Evolutionary conservation across 495 filamentous ascomycete species (phyloP), one percentile per base, ranked within the genome.

Genomic region (Tetracladium setigerum): DNA sequence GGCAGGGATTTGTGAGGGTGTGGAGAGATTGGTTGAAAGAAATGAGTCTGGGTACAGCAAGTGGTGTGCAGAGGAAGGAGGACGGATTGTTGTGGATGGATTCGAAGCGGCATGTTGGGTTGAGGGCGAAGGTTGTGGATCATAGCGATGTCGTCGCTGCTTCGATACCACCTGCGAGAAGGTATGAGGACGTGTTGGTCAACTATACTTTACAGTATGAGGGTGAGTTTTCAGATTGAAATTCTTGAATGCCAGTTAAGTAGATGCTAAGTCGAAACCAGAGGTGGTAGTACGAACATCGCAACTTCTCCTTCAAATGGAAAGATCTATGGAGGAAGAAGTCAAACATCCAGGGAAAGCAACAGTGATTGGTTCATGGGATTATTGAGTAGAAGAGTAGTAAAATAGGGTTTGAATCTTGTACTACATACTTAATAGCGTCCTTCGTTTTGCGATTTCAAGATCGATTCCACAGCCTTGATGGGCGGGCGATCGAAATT

Each of bases 1-100:
- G 73, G 41, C 81, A 89, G 43, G 78, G 77, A 9, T 65, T 85
- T 15, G 63, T 83, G 31, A 72, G 86, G 9, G 65, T 89, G 32
- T 88, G 76, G 67, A 70, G 83, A 30, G 66, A 76, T 31, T 90
- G 86, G 86, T 63, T 91, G 40, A 66, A 71, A n/a, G 66, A 66
- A 43, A n/a, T n/a, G n/a, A 41, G 6, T 14, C 16, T 66, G 59
- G 45, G 47, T 52, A 42, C 52, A 37, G 12, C 43, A 33, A 44
- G 41, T 32, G 31, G 27, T n/a, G 9, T 18, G 39, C 19, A 41
- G 14, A 30, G 8, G 42, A 52, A 9, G 36, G 38, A 38, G 42
- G 27, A 53, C 32, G 40, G 39, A 9, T 67, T 83, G 30, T 42
- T 85, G 1, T 87, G 83, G 83, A 71, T 73, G 2, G 78, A 81